A percentile compares a stretch with the other conserved stretches of the same genome.
Conservation (phyloP, 495 filamentous ascomycete genomes). For the Neurospora tetraspora region DNA sequence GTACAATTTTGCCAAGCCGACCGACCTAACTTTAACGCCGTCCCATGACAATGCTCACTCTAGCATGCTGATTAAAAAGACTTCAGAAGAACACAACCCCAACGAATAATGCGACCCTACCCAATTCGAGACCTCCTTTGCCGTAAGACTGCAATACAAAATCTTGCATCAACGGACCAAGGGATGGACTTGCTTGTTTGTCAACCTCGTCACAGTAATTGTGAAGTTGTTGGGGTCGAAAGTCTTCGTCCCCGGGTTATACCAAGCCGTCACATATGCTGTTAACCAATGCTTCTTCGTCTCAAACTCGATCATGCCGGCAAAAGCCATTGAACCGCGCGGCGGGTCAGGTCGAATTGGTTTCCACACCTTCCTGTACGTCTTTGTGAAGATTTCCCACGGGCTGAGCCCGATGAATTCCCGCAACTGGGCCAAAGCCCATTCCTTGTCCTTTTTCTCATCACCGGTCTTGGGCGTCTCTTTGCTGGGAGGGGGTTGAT, state of each 20-base stretch:
- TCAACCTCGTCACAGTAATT: conserved; percentile 6
- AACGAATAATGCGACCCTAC: neutral
- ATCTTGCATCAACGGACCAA: neutral
- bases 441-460: neutral
- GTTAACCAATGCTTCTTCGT: conserved; percentile 37
- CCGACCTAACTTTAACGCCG: neutral
- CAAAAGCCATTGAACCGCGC: conserved; percentile 53
- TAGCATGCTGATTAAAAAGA: neutral
- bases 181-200: conserved; percentile 4
- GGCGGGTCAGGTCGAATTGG: conserved; percentile 37
- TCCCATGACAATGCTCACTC: neutral
- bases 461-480: neutral
- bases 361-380: conserved; percentile 37
- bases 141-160: neutral
- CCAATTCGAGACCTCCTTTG: neutral
- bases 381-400: conserved; percentile 43
- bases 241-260: conserved; percentile 15
- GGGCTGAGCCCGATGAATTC: conserved; percentile 12
- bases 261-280: conserved; percentile 23
- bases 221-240: conserved; percentile 6
- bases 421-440: neutral
- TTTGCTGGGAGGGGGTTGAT: neutral
- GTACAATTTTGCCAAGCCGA: neutral
- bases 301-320: conserved; percentile 55
- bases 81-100: neutral